These are phyloP conservation scores for Fusarium nodosum DNA, from an alignment of 2,329 filamentous ascomycete genomes.

Conservation along the genomic window DNA sequence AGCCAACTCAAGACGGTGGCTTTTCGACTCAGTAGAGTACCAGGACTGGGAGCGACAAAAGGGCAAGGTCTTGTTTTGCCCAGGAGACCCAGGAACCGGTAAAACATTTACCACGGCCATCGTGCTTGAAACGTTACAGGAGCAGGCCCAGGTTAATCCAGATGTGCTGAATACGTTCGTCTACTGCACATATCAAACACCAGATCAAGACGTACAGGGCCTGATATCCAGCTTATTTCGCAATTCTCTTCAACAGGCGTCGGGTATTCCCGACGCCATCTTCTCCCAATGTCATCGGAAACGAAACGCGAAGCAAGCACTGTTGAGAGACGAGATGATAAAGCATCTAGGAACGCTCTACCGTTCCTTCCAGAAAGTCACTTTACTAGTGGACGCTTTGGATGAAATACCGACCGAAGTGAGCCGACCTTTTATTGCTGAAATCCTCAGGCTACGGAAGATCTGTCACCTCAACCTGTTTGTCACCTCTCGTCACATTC, in stretches of 20 bases:
- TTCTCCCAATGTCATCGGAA: not conserved
- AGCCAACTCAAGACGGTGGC: not conserved
- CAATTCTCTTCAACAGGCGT: not conserved
- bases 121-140: not conserved
- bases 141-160: accelerated
- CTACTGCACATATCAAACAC: accelerated
- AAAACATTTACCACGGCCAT: not conserved
- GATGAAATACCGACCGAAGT: accelerated
- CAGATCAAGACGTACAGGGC: not conserved
- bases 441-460: accelerated
- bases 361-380: not conserved
- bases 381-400: not conserved
- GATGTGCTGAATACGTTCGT: accelerated
- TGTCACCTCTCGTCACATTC: not conserved
- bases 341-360: accelerated
- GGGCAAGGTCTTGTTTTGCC: not conserved
- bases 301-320: accelerated
- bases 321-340: not conserved
- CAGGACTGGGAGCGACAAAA: accelerated
- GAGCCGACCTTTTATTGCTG: not conserved
- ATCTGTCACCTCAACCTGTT: accelerated
- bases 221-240: not conserved
- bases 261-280: accelerated
- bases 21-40: accelerated
- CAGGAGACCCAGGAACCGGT: not conserved